Base-by-base conservation (phyloP, 179 eudicot species). In the Actinidia polygama region DNA sequence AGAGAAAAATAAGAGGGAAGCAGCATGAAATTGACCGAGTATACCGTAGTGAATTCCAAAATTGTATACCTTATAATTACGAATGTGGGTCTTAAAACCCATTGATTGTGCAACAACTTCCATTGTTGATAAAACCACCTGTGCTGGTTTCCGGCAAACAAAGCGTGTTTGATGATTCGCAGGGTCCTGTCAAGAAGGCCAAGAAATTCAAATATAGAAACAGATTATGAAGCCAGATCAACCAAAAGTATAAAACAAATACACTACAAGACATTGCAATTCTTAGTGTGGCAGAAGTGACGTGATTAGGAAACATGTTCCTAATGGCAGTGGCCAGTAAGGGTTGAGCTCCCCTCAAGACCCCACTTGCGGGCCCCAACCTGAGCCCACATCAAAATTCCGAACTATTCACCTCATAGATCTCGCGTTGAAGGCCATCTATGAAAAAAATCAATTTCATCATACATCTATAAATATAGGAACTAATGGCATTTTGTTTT, bases 91-190 rank as follows among this genome's bases (percentile, higher is more conserved):
- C 89, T 96, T 96, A 87, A 93, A 95, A 85, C 99, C 98, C 99
- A 96, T 95, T 81, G 99, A 96, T 82, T 96, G 98, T 30, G 96
- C 94, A 84, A 96, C 97, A 84, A 93, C 98, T 92, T 96, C 98
- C 93, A 95, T 93, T 78, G 89, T 95, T 2, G 98, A 91, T 75
- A 96, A 79, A 84, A 95, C 93, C 75, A 96, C 93, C 82, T 90
- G 91, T 50, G 98, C 98, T 19, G 98, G 98, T 82, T 92, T 95
- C 68, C 90, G 93, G 66, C 98, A 92, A 73, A 95, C 90, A 85
- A 96, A 96, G 36, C 98, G 96, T 4, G 98, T 96, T 85, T 95
- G 98, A 68, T 91, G 94, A 79, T 90, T 90, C 86, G 91, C 86
- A 6, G 92, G 86, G 79, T 93, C 98, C 98, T 95, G 97, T 84